Percentiles rank a stretch among this genome's conserved stretches.
Conservation (phyloP, 208 protist species). For the Leishmania amazonensis region DNA sequence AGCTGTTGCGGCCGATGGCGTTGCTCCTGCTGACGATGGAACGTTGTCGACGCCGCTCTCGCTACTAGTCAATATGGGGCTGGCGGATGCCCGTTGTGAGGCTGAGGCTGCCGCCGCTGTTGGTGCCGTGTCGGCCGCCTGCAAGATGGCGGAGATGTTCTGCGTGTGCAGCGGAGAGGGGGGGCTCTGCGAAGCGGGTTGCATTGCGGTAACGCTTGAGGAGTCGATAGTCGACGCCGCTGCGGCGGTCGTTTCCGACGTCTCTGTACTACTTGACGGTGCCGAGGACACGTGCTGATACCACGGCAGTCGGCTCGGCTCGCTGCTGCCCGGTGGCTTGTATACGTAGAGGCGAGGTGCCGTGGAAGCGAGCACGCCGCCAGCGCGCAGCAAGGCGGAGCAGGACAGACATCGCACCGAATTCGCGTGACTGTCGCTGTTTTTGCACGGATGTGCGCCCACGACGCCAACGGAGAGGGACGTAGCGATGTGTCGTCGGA, state of each 20-base stretch:
- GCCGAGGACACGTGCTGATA: conserved; percentile 25
- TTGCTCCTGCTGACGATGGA: background rate
- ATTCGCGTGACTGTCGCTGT: background rate
- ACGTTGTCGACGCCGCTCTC: background rate
- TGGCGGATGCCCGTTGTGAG: background rate
- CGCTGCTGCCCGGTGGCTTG: conserved; percentile 57
- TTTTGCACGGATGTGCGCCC: background rate
- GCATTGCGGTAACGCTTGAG: background rate
- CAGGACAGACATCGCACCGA: background rate
- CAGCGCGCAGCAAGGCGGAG: background rate
- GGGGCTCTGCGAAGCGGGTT: background rate
- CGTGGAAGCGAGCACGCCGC: background rate
- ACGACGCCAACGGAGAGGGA: background rate
- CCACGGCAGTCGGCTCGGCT: conserved; percentile 57
- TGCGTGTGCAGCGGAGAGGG: conserved; percentile 14
- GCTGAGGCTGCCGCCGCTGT: background rate
- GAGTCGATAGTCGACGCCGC: background rate
- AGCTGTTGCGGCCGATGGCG: background rate
- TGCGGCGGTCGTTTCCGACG: background rate
- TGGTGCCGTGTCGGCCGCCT: background rate
- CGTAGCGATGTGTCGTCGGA: background rate
- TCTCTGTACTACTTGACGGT: background rate
- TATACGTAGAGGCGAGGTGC: conserved; percentile 40
- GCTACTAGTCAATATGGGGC: conserved; percentile 6
- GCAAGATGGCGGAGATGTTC: conserved; percentile 17